Evolutionary conservation across 2,329 filamentous ascomycete genomes (phyloP).

Genomic region (Amesomyces nigricolor): DNA sequence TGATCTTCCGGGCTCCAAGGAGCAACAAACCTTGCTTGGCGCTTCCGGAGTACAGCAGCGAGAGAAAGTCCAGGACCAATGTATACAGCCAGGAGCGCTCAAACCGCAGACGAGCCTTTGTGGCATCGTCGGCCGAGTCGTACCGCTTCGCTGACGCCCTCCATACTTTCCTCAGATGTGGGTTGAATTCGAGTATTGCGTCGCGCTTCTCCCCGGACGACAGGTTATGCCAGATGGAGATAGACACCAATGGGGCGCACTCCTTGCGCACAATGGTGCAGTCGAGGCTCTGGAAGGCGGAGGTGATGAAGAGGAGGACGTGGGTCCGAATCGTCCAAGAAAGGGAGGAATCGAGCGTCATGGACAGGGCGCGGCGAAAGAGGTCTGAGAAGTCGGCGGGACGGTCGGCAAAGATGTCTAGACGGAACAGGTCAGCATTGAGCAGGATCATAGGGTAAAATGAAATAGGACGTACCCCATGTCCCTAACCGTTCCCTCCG

Average conservation of each 20-base stretch:
- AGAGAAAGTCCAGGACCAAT: conserved; percentile 75
- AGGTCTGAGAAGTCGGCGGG: conserved; percentile 80
- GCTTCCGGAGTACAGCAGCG: conserved; percentile 58
- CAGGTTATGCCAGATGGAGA: conserved; percentile 92
- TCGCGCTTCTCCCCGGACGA: conserved; percentile 72
- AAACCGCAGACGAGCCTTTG: conserved; percentile 76
- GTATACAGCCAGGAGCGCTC: conserved; percentile 92
- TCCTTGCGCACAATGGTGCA: conserved; percentile 86
- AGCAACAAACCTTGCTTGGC: conserved; percentile 40
- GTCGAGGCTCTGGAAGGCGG: conserved; percentile 90
- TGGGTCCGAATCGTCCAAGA: conserved; percentile 66
- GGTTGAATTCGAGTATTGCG: conserved; percentile 61
- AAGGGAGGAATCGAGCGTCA: conserved; percentile 69
- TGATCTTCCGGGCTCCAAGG: too few relatives aligned
- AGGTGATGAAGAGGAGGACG: conserved; percentile 83
- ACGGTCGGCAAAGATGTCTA: conserved; percentile 69
- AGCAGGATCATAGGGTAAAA: conserved; percentile 1
- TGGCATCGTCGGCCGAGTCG: conserved; percentile 74
- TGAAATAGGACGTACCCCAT: conserved; percentile 62
- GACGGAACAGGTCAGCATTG: conserved; percentile 6
- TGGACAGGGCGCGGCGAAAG: conserved; percentile 82
- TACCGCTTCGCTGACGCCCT: conserved; percentile 79
- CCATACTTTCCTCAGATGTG: conserved; percentile 85
- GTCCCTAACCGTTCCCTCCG: conserved; percentile 77
- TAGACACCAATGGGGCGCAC: conserved; percentile 90